Percentiles rank a stretch among this genome's conserved stretches.
phyloP scores from a whole-genome alignment of 352 stramenopile genomes.

The Phytophthora macrochlamydospora region DNA sequence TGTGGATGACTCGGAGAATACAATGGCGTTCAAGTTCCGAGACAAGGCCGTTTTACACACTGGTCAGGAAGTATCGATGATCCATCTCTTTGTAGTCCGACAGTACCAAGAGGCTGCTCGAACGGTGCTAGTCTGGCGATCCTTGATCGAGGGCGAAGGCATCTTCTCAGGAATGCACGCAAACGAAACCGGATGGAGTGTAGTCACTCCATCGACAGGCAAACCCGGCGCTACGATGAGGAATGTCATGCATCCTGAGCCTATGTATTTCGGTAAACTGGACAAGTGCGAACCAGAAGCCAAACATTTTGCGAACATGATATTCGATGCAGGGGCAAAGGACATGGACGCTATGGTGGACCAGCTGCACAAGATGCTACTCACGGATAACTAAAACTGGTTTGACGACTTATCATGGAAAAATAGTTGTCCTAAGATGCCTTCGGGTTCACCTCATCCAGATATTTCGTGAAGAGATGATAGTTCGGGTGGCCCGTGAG shows the following conservation, averaged over 20 bases:
- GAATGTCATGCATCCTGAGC: constrained; percentile 4
- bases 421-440: too few species aligned
- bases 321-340: not conserved
- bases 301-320: constrained; percentile 9
- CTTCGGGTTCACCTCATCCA: too few species aligned
- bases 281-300: not conserved
- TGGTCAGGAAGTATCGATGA: not conserved
- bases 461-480: too few species aligned
- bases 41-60: not conserved
- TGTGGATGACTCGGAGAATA: constrained; percentile 1
- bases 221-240: constrained; percentile 3
- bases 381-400: too few species aligned
- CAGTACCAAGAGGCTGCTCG: constrained; percentile 45
- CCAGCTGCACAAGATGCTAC: too few species aligned
- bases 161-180: constrained; percentile 10
- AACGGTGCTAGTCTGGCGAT: constrained; percentile 51
- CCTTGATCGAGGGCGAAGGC: constrained; percentile 34
- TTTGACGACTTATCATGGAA: too few species aligned
- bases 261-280: constrained; percentile 6
- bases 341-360: constrained; percentile 3
- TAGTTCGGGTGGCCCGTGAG: too few species aligned
- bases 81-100: constrained; percentile 25
- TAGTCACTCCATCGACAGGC: not conserved
- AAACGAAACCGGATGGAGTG: constrained; percentile 16
- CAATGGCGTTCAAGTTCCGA: constrained; percentile 15